Percentiles rank a stretch among this genome's conserved stretches.
Conservation (phyloP, 805 yeast genomes). For the Dipodascus geniculatus region DNA sequence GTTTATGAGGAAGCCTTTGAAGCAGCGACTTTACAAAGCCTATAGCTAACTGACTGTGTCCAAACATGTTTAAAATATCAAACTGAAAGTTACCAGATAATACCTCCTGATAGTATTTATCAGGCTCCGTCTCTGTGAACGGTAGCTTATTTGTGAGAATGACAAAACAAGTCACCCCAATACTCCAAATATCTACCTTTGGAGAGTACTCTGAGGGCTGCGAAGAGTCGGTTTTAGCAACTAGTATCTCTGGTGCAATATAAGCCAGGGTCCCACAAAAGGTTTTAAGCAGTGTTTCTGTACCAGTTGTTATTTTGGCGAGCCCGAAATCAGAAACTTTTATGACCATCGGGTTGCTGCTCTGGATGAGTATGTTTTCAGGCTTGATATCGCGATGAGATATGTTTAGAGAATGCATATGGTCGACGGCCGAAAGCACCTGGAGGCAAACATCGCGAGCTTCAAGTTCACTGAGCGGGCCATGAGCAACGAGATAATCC, state of each 20-base stretch:
- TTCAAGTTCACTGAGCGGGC: constrained; percentile 75
- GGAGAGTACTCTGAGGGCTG: constrained; percentile 49
- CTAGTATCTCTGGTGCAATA: constrained; percentile 86
- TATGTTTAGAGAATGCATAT: constrained; percentile 55
- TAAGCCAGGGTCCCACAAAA: constrained; percentile 97
- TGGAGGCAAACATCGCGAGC: constrained; percentile 60
- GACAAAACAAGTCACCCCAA: constrained; percentile 89
- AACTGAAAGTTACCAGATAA: constrained; percentile 41
- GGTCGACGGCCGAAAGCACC: constrained; percentile 62
- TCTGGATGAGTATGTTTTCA: constrained; percentile 79
- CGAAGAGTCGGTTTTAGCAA: constrained; percentile 25
- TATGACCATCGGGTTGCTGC: constrained; percentile 58
- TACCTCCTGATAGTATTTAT: constrained; percentile 66
- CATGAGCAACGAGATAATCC: constrained; percentile 90
- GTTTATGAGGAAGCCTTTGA: constrained; percentile 59
- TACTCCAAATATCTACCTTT: constrained; percentile 94
- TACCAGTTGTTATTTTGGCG: constrained; percentile 51
- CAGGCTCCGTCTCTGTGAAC: constrained; percentile 87
- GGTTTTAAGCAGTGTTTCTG: constrained; percentile 80
- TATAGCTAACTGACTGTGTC: constrained; percentile 46
- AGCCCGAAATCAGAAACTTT: constrained; percentile 95
- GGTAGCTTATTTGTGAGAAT: constrained; percentile 89
- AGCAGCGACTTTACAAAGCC: constrained; percentile 61
- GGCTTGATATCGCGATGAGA: constrained; percentile 95
- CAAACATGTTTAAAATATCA: constrained; percentile 34